Evolutionary conservation across 495 filamentous ascomycete genomes (phyloP).

Genomic region (Talaromyces adpressus): DNA sequence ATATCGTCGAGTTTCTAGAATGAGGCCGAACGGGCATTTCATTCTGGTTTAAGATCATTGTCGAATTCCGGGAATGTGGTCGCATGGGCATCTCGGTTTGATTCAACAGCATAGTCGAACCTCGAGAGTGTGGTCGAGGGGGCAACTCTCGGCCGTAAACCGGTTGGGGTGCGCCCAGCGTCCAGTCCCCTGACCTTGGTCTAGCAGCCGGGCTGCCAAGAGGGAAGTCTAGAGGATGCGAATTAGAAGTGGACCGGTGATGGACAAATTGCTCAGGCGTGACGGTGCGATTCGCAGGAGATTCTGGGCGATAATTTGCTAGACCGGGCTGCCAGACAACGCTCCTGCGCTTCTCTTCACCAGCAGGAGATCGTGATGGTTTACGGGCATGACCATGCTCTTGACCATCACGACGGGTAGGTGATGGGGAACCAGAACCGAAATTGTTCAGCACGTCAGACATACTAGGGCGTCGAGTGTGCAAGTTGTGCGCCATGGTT

Average conservation of each 20-base stretch:
- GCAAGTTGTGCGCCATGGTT: conserved; percentile 60
- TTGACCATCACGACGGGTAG: conserved; percentile 20
- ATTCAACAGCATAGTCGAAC: conserved; percentile 34
- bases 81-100: conserved; percentile 44
- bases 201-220: conserved; percentile 34
- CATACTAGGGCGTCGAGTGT: conserved; percentile 31
- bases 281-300: conserved; percentile 36
- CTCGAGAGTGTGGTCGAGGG: conserved; percentile 45
- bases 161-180: conserved; percentile 38
- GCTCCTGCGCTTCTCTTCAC: conserved; percentile 49
- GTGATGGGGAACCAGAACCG: conserved; percentile 25
- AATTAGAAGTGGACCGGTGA: conserved; percentile 60
- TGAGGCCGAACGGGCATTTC: conserved; percentile 47
- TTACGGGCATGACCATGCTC: conserved; percentile 24
- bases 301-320: conserved; percentile 35
- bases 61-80: conserved; percentile 44
- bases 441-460: conserved; percentile 30
- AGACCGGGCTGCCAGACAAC: conserved; percentile 77
- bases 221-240: conserved; percentile 46
- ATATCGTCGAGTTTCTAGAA: conserved; percentile 38
- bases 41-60: conserved; percentile 32
- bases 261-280: conserved; percentile 81
- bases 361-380: conserved; percentile 32
- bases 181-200: conserved; percentile 50
- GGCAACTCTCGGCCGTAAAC: conserved; percentile 16